Evolutionary conservation across 805 yeast species (phyloP), one percentile per base, ranked within the genome.

Genomic region (Metschnikowia cerradonensis): DNA sequence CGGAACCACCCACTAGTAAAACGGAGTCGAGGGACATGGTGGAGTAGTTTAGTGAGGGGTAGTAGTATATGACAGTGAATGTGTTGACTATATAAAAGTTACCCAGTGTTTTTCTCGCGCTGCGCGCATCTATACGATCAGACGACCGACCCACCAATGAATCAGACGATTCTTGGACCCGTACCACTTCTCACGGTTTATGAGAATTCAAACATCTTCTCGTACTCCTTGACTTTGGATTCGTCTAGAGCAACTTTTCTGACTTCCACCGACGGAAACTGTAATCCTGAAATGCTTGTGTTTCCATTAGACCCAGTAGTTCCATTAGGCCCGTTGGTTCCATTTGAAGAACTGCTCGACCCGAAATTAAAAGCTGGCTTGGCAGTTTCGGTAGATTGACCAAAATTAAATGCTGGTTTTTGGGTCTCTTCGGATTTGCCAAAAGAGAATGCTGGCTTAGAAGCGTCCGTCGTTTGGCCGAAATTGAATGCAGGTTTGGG

Each of bases 1-100:
- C 99, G 4, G 97, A 74, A 8, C 99, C 99, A 45, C 99, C 99
- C n/a, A 94, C 81, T 19, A 94, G 74, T 31, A 94, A 80, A 2
- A 94, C 96, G 1, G 86, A 78, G 33, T 80, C 68, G 51, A 63
- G 57, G 11, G 58, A 36, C 63, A 54, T 56, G 23, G 3, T 42
- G 30, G 14, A 26, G 7, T 13, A 26, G 20, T 39, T 31, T 17
- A 15, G 38, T 10, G 13, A 17, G 17, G 20, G 22, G 30, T 17
- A 4, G 38, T n/a, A n/a, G 22, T 42, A 20, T 10, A 40, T 41
- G 38, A 22, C 45, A 32, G 45, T 32, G n/a, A 30, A 42, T 42
- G 19, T 42, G 45, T 42, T 42, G 45, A 34, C 38, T 42, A 42
- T 42, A n/a, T 17, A 22, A 41, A 41, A 41, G 35, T 39, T 41